Percentiles rank a stretch among this genome's conserved stretches.
Evolutionary conservation across 202 grass and related monocot species (phyloP).

Genomic region (Brachypodium distachyon): DNA sequence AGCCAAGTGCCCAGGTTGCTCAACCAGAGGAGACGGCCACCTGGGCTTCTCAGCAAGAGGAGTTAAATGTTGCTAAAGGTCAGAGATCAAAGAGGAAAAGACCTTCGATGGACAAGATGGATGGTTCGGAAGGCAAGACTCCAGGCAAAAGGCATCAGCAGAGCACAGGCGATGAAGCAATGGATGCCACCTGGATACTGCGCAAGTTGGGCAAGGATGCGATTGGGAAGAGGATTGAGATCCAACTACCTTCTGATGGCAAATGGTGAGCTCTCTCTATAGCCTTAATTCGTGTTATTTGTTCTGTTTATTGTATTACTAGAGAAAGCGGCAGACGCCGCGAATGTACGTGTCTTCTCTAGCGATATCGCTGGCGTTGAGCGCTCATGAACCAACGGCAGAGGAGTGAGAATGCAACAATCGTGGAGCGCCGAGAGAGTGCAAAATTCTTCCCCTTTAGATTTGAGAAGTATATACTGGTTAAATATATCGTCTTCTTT

Average conservation of each 20-base stretch:
- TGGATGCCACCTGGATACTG: constrained; percentile 91
- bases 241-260: constrained; percentile 48
- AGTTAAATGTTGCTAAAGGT: constrained; percentile 72
- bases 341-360: too few species aligned
- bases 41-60: constrained; percentile 63
- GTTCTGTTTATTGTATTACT: constrained; percentile 14
- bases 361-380: too few species aligned
- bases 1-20: constrained; percentile 45
- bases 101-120: constrained; percentile 52
- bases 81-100: constrained; percentile 99
- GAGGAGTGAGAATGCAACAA: too few species aligned
- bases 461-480: too few species aligned
- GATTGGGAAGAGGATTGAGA: constrained; percentile 84
- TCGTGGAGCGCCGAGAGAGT: too few species aligned
- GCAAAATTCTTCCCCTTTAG: too few species aligned
- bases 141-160: constrained; percentile 39
- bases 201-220: constrained; percentile 86
- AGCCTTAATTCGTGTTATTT: neutral
- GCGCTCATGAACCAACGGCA: too few species aligned
- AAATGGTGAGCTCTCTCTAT: constrained; percentile 60
- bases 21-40: constrained; percentile 46
- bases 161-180: constrained; percentile 38
- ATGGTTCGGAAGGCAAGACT: constrained; percentile 29
- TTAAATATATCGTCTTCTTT: neutral
- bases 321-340: too few species aligned